Evolutionary conservation across 768 basidiomycete species (phyloP).

Genomic region (Boletus reticuloceps): DNA sequence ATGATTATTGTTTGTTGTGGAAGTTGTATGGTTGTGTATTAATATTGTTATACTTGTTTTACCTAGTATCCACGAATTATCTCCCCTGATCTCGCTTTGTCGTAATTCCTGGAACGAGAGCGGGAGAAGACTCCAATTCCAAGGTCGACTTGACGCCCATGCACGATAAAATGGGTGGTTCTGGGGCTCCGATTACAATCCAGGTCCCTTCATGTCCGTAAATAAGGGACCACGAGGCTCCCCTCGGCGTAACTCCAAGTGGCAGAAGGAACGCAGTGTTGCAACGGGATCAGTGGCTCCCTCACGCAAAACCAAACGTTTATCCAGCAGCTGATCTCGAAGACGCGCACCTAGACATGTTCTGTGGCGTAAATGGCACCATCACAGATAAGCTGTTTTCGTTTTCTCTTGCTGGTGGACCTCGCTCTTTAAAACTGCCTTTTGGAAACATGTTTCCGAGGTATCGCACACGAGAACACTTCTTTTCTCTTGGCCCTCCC

Average conservation of each 20-base stretch:
- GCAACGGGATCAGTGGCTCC: no score
- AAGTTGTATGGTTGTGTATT: slow-evolving; percentile 21
- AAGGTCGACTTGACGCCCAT: background rate
- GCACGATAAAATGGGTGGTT: background rate
- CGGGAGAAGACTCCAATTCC: background rate
- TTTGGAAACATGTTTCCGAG: background rate
- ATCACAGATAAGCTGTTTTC: slow-evolving; percentile 18
- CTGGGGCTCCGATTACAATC: background rate
- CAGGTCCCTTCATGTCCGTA: no score
- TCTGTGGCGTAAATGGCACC: background rate
- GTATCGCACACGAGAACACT: background rate
- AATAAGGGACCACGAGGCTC: slow-evolving; percentile 13
- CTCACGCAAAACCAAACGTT: background rate
- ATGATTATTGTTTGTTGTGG: background rate
- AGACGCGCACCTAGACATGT: background rate
- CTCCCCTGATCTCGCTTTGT: background rate
- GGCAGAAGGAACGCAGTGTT: slow-evolving; percentile 10
- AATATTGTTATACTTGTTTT: slow-evolving; percentile 18
- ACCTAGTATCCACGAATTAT: background rate
- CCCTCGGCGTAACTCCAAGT: slow-evolving; percentile 8
- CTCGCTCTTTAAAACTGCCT: background rate
- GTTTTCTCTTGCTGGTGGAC: no score
- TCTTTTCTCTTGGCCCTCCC: no score
- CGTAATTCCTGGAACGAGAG: background rate
- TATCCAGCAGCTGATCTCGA: slow-evolving; percentile 25